These are phyloP conservation scores for Candida palmyrensis DNA, from an alignment of 805 yeast species.

Conservation along the genomic window DNA sequence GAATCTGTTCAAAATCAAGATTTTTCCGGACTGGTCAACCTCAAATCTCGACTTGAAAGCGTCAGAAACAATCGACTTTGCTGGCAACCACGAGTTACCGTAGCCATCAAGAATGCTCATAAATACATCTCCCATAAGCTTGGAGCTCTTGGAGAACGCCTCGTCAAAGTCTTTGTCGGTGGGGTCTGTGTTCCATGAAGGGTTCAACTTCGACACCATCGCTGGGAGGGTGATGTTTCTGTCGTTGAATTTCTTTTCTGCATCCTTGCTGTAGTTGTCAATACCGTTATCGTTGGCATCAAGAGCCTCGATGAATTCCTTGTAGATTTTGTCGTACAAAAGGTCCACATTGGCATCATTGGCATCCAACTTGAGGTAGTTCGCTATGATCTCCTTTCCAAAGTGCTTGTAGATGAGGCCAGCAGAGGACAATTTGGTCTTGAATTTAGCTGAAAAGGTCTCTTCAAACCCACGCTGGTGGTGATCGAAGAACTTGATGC, in stretches of 20 bases:
- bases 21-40: conserved; percentile 65
- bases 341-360: conserved; percentile 47
- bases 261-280: conserved; percentile 53
- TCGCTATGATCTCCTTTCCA: conserved; percentile 64
- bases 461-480: conserved; percentile 90
- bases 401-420: conserved; percentile 88
- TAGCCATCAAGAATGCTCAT: conserved; percentile 58
- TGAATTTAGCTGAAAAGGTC: conserved; percentile 56
- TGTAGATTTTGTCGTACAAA: conserved; percentile 73
- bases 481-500: conserved; percentile 83
- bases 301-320: conserved; percentile 81
- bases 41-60: conserved; percentile 61
- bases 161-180: conserved; percentile 63
- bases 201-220: conserved; percentile 74
- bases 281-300: conserved; percentile 98
- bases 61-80: conserved; percentile 67
- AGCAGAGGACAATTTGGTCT: conserved; percentile 87
- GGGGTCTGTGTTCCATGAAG: conserved; percentile 72
- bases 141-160: conserved; percentile 65
- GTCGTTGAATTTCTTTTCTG: conserved; percentile 64
- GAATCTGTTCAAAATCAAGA: conserved; percentile 67
- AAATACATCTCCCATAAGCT: conserved; percentile 81
- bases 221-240: conserved; percentile 73
- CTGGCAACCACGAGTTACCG: conserved; percentile 90
- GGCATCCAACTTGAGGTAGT: conserved; percentile 32